Base-by-base conservation (phyloP, 352 stramenopile genomes). In the Peronospora destructor region DNA sequence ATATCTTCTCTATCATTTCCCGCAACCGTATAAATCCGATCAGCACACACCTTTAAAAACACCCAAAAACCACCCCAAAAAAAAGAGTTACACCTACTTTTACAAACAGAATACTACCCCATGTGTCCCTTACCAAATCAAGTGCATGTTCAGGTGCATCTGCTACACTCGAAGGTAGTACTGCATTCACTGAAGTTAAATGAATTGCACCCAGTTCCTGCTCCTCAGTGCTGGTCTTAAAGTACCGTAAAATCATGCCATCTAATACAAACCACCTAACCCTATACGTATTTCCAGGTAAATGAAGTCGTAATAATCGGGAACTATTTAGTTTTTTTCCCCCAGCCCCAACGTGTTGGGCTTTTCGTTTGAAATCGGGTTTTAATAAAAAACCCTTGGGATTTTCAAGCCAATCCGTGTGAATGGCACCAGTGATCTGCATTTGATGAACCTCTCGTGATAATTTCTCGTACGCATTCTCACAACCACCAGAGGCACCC, bases 391-490 rank as follows among this genome's bases (percentile, higher is more conserved):
- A 94, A 10, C 84, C 84, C 61, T 91, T 91, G 43, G 84, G 84
- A 63, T 94, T 94, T 62, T 94, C 84, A 29, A 94, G 71, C 84
- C 84, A 94, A 52, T 94, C 84, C 41, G 79, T 84, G 68, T 92
- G 84, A 59, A 94, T 94, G 19, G 84, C 84, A 46, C 84, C 81
- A 19, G 84, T 94, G 61, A 85, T 83, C 63, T 91, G 81, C 79
- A 91, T 91, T 65, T 94, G 81, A 49, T 94, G 84, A 25, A 94
- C 82, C 54, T 94, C 84, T n/a, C 84, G 64, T 40, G 81, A 92
- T 12, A 94, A 73, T 64, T 91, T 92, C 66, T 94, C 84, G 68
- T 94, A 94, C 45, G 81, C 79, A 47, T 94, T 94, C 64, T 94
- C 84, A 13, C 60, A 61, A 0, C 64, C 32, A 3, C 64, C 64